Evolutionary conservation across 2,329 filamentous ascomycete species (phyloP).

Genomic region (Penicillium sp.): DNA sequence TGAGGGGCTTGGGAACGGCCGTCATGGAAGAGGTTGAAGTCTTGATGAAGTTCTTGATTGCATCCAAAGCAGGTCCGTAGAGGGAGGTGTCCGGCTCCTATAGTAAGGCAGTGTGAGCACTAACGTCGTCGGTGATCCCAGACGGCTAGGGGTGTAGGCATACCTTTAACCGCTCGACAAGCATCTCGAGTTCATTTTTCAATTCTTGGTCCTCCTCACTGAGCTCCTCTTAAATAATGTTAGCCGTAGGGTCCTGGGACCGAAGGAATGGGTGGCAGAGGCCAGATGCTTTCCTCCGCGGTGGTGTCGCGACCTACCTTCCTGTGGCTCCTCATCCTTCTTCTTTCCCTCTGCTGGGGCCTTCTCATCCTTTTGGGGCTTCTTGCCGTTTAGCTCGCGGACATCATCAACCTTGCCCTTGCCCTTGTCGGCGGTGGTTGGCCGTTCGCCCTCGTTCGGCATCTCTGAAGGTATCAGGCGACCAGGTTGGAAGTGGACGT

Average conservation of each 20-base stretch:
- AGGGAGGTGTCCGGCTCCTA: constrained; percentile 84
- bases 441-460: constrained; percentile 90
- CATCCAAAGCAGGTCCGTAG: constrained; percentile 89
- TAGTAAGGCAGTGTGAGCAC: constrained; percentile 16
- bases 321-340: constrained; percentile 70
- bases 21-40: constrained; percentile 99
- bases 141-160: constrained; percentile 19
- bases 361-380: constrained; percentile 67
- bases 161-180: constrained; percentile 92
- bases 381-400: constrained; percentile 60
- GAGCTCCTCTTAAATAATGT: constrained; percentile 72
- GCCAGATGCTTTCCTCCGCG: constrained; percentile 11
- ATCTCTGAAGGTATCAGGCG: constrained; percentile 56
- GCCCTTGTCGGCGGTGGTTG: constrained; percentile 85
- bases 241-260: constrained; percentile 32
- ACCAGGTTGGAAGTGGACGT: constrained; percentile 22
- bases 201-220: constrained; percentile 98
- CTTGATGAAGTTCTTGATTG: constrained; percentile 98
- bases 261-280: constrained; percentile 2
- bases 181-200: constrained; percentile 96
- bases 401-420: constrained; percentile 84
- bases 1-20: constrained; percentile 95
- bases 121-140: constrained; percentile 27
- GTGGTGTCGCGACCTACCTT: constrained; percentile 49
- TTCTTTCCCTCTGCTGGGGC: constrained; percentile 66